Evolutionary conservation across 345 rosid genomes (phyloP).

Genomic region (Citrus hindsii): DNA sequence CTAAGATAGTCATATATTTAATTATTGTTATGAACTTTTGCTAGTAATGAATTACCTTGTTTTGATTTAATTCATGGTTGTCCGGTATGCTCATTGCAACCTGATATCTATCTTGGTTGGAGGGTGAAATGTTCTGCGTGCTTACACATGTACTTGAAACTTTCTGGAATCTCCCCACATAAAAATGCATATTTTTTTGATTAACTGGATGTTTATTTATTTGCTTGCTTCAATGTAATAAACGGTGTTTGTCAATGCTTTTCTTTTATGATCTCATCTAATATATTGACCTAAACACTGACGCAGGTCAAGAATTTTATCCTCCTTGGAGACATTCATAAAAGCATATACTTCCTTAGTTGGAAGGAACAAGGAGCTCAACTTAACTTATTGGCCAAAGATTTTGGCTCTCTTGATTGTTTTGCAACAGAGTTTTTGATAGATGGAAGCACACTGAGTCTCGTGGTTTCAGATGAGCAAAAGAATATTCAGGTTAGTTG

Average conservation of each 20-base stretch:
- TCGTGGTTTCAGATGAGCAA: slow-evolving; percentile 89
- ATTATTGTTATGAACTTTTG: too few species aligned
- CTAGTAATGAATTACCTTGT: too few species aligned
- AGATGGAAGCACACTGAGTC: slow-evolving; percentile 94
- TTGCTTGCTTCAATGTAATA: background rate
- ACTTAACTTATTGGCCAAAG: slow-evolving; percentile 89
- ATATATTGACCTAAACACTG: background rate
- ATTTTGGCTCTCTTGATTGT: slow-evolving; percentile 93
- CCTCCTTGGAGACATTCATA: slow-evolving; percentile 86
- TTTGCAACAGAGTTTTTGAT: slow-evolving; percentile 93
- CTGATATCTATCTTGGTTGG: background rate
- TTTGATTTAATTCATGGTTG: too few species aligned
- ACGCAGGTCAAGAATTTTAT: slow-evolving; percentile 94
- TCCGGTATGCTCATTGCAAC: background rate
- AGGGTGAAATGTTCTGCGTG: background rate
- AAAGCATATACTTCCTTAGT: slow-evolving; percentile 89
- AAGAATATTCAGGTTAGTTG: slow-evolving; percentile 83
- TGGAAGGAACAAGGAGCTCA: slow-evolving; percentile 99
- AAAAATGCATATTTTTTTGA: background rate
- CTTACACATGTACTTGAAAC: background rate
- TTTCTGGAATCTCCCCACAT: background rate
- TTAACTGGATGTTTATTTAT: background rate
- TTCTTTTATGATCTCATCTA: slow-evolving; percentile 6
- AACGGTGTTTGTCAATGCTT: slow-evolving; percentile 1
- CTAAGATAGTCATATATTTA: too few species aligned